Evolutionary conservation across 768 basidiomycete genomes (phyloP).

Genomic region (Suillus luteus): DNA sequence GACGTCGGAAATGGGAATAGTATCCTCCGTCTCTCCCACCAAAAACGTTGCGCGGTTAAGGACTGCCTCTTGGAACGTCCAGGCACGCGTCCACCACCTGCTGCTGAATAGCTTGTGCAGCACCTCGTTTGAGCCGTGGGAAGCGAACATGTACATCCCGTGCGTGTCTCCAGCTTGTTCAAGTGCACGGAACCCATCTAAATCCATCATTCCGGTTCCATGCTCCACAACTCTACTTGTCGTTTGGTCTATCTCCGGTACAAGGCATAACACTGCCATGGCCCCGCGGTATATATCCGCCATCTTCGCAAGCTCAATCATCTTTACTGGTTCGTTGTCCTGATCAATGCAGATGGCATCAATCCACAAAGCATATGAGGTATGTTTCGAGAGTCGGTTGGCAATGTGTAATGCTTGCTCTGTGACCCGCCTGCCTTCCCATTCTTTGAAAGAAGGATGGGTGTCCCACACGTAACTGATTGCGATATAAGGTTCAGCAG

Average conservation of each 20-base stretch:
- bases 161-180: conserved; percentile 12
- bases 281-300: conserved; percentile 12
- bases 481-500: conserved; percentile 9
- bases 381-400: conserved; percentile 12
- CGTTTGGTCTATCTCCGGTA: conserved; percentile 5
- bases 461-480: conserved; percentile 9
- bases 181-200: conserved; percentile 9
- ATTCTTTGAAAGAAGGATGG: conserved; percentile 9
- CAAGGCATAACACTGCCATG: conserved; percentile 11
- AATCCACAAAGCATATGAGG: conserved; percentile 11
- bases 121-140: conserved; percentile 6
- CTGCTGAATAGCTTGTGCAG: conserved; percentile 8
- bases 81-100: conserved; percentile 14
- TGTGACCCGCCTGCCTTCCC: conserved; percentile 13
- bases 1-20: conserved; percentile 11
- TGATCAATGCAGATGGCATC: conserved; percentile 12
- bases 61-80: conserved; percentile 15
- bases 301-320: conserved; percentile 9
- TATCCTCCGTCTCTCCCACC: conserved; percentile 10
- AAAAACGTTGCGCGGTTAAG: conserved; percentile 6
- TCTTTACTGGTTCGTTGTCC: conserved; percentile 4
- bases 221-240: conserved; percentile 7
- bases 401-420: conserved; percentile 11
- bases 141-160: conserved; percentile 13
- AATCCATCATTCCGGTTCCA: conserved; percentile 8